These are phyloP conservation scores for Truncatella angustata DNA, from an alignment of 2,329 filamentous ascomycete genomes.

Conservation along the genomic window DNA sequence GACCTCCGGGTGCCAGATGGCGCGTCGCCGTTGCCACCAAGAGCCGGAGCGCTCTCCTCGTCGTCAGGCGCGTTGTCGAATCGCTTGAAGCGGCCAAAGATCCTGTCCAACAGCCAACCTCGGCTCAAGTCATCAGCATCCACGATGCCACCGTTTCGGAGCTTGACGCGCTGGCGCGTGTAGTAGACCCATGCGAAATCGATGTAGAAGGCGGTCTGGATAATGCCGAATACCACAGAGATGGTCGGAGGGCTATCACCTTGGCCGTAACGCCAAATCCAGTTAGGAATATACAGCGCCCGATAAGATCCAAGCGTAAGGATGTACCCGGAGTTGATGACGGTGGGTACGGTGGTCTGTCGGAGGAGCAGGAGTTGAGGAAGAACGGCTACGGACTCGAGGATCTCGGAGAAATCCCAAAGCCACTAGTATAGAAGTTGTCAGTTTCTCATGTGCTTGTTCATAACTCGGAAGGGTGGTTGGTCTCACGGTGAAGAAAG, in stretches of 20 bases:
- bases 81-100: constrained; percentile 64
- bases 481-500: constrained; percentile 47
- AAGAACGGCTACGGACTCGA: constrained; percentile 87
- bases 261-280: constrained; percentile 68
- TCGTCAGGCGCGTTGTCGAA: constrained; percentile 55
- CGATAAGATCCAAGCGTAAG: constrained; percentile 84
- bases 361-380: constrained; percentile 89
- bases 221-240: constrained; percentile 78
- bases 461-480: neutral
- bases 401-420: constrained; percentile 86
- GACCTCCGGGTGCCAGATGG: constrained; percentile 35
- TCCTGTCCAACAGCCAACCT: constrained; percentile 77
- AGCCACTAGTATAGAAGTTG: constrained; percentile 54
- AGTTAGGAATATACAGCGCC: constrained; percentile 86
- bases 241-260: constrained; percentile 65
- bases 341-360: constrained; percentile 92
- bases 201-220: constrained; percentile 86
- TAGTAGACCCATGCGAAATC: constrained; percentile 99
- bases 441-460: neutral
- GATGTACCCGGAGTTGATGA: constrained; percentile 96
- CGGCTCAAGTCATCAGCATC: constrained; percentile 85
- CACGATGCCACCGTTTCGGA: constrained; percentile 81
- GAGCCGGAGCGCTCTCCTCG: constrained; percentile 56
- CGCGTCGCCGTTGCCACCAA: constrained; percentile 31
- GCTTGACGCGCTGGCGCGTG: constrained; percentile 88